Conservation (phyloP, 768 basidiomycete genomes). For the Panellus pusillus region DNA sequence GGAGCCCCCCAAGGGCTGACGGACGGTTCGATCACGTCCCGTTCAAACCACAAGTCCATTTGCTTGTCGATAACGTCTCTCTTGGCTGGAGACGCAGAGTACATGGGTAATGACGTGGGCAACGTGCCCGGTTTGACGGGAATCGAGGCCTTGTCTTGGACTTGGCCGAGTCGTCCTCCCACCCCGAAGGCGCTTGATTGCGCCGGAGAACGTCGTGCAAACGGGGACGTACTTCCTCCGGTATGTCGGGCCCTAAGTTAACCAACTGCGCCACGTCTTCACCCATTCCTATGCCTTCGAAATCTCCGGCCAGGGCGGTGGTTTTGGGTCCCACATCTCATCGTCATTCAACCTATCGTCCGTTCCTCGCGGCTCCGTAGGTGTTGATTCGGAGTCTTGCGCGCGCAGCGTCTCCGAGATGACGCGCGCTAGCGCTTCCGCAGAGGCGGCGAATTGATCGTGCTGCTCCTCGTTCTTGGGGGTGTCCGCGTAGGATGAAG, state of each 20-base stretch:
- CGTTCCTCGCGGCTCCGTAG: not conserved
- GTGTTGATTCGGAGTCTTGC: not conserved
- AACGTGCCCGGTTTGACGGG: conserved; percentile 22
- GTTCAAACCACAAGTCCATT: no score
- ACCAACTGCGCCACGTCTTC: no score
- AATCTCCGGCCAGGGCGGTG: no score
- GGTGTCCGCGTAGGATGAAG: not conserved
- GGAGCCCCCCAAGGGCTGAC: no score
- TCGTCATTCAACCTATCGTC: no score
- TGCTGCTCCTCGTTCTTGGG: not conserved
- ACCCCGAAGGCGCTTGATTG: no score
- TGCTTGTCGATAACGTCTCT: no score
- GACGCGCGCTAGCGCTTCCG: not conserved
- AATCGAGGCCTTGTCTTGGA: conserved; percentile 26
- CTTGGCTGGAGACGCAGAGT: conserved; percentile 25
- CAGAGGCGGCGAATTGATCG: not conserved
- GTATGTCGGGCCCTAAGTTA: no score
- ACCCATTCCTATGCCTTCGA: no score
- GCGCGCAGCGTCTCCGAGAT: not conserved
- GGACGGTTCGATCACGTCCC: no score
- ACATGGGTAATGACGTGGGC: conserved; percentile 28
- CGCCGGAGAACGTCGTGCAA: conserved; percentile 20
- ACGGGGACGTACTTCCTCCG: not conserved
- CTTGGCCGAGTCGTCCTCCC: conserved; percentile 29
- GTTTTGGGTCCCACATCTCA: no score